Evolutionary conservation across 805 yeast species (phyloP), one percentile per base, ranked within the genome.

Genomic region (Soucietia sequanensis): DNA sequence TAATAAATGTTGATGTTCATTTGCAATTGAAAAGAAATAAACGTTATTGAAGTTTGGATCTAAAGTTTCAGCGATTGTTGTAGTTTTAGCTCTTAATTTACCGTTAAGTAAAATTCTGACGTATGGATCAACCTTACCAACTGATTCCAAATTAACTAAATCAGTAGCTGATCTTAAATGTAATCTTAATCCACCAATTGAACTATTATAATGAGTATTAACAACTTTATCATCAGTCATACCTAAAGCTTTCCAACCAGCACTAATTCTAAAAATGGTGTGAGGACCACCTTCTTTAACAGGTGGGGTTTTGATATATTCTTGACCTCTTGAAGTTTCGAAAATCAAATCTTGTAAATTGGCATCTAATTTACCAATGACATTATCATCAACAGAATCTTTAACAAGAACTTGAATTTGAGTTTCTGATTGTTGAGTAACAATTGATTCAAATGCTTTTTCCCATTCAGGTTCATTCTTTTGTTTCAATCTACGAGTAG

Each of bases 81-180:
- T 52, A 2, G 93, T 79, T 42, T 66, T 70, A 35, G 72, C 82
- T 41, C 69, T 70, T 25, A 75, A 50, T 52, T 75, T 75, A 45
- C 83, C 84, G 48, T 80, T 78, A 38, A 77, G 57, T 23, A 75
- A 49, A 7, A 84, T 69, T 39, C 75, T 70, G 25, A 81, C 78
- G 48, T 83, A 84, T 4, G 95, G 93, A 58, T 85, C 90, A 48
- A 84, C 79, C 37, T 73, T 76, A 37, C 93, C 91, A 33, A 83
- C 73, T 11, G 80, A 71, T 46, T 82, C 84, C 46, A 83, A 60
- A 46, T 79, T 65, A 46, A 71, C 64, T 46, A 80, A 59, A 26
- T 76, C 74, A 8, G 54, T 54, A 12, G 81, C 83, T 22, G 67
- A 60, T 39, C 79, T 70, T 31, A 85, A 47, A 48, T 77, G 79